Percentiles rank a stretch among this genome's conserved stretches.
These are phyloP conservation scores for Beauveria sp. DNA, from an alignment of 2,329 filamentous ascomycete genomes.

Conservation along the genomic window DNA sequence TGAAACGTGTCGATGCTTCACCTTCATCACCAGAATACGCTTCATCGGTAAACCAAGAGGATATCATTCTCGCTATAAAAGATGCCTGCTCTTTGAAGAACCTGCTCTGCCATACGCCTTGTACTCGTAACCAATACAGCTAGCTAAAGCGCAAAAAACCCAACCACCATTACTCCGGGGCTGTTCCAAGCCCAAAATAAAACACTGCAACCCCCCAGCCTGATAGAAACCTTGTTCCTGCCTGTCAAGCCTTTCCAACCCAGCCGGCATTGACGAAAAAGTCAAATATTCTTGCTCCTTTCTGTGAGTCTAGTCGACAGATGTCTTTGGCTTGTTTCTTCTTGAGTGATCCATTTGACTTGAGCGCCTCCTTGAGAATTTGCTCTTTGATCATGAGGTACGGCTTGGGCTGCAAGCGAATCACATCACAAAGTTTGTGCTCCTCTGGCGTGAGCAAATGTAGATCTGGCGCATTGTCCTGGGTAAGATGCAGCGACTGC, in stretches of 20 bases:
- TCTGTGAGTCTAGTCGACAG: constrained; percentile 74
- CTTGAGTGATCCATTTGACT: constrained; percentile 79
- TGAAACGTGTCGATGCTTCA: not conserved
- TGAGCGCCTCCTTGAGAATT: constrained; percentile 83
- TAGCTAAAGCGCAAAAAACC: not conserved
- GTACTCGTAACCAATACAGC: not conserved
- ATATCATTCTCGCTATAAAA: constrained; percentile 11
- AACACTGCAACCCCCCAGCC: not conserved
- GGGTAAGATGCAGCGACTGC: constrained; percentile 58
- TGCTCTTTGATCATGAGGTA: constrained; percentile 93
- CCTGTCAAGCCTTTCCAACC: constrained; percentile 67
- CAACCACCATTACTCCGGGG: not conserved
- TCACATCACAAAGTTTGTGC: constrained; percentile 72
- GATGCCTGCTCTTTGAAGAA: constrained; percentile 1
- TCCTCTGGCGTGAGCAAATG: constrained; percentile 84
- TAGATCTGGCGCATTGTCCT: constrained; percentile 71
- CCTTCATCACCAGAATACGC: not conserved
- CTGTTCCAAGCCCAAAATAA: not conserved
- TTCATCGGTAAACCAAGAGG: not conserved
- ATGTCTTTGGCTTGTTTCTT: constrained; percentile 91
- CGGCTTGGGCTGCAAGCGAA: constrained; percentile 85
- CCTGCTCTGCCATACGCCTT: not conserved
- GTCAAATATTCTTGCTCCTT: constrained; percentile 81
- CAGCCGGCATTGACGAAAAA: constrained; percentile 91
- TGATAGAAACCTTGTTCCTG: not conserved